These are phyloP conservation scores for Kingdonia uniflora DNA, from an alignment of 164 flowering plant species.

Conservation along the genomic window DNA sequence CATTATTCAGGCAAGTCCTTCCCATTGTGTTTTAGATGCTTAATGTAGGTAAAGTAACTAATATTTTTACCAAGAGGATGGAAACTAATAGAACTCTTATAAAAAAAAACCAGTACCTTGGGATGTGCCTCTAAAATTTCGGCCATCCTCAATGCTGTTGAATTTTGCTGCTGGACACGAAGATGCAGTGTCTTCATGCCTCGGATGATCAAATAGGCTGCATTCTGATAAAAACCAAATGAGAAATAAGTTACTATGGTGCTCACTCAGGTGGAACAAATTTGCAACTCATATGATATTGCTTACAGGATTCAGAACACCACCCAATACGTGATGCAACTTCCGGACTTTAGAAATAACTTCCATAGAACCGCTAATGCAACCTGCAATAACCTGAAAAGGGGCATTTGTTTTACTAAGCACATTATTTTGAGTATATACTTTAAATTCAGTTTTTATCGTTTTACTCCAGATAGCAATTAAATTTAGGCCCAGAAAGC, in stretches of 20 bases:
- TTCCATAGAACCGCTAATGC: conserved; percentile 72
- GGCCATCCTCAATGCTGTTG: conserved; percentile 91
- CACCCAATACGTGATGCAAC: conserved; percentile 88
- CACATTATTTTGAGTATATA: neutral
- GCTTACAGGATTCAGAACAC: conserved; percentile 84
- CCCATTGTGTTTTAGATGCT: no score
- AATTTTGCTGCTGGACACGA: conserved; percentile 93
- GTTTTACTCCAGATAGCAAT: neutral
- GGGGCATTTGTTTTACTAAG: neutral
- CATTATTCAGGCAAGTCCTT: no score
- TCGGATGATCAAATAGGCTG: conserved; percentile 85
- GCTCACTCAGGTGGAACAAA: neutral
- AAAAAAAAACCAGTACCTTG: conserved; percentile 44
- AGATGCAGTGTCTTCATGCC: conserved; percentile 99
- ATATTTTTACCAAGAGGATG: no score
- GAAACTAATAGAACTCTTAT: no score
- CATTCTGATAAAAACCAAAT: conserved; percentile 42
- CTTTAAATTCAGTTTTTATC: neutral
- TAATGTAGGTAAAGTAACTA: no score
- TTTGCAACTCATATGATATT: neutral
- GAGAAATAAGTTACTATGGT: neutral
- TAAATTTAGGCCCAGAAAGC: neutral
- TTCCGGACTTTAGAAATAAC: conserved; percentile 52
- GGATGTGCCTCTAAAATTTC: conserved; percentile 97
- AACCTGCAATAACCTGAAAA: conserved; percentile 83